Percentiles rank a stretch among this genome's conserved stretches.
These are phyloP conservation scores for Berkeleyomyces rouxiae DNA, from an alignment of 2,329 filamentous ascomycete species.

Conservation along the genomic window DNA sequence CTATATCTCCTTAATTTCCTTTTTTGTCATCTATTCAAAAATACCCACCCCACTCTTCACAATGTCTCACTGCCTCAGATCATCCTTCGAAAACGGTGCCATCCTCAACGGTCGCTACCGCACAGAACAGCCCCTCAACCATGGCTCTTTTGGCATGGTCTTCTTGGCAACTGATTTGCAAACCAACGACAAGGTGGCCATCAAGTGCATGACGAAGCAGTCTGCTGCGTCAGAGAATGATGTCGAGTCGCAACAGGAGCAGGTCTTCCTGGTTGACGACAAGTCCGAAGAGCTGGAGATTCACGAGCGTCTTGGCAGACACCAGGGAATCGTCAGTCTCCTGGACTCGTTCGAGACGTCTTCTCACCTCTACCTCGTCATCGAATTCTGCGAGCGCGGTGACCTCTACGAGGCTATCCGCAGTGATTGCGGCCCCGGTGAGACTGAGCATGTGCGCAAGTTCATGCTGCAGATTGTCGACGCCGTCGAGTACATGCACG, in stretches of 20 bases:
- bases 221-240: constrained; percentile 36
- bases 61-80: constrained; percentile 67
- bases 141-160: constrained; percentile 98
- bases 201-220: constrained; percentile 90
- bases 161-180: constrained; percentile 72
- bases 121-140: constrained; percentile 86
- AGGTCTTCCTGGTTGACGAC: constrained; percentile 59
- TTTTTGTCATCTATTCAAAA: constrained; percentile 7
- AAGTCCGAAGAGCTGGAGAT: constrained; percentile 65
- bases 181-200: constrained; percentile 68
- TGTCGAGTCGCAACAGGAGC: constrained; percentile 26
- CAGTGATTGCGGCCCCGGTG: constrained; percentile 67
- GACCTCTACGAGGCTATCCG: constrained; percentile 97
- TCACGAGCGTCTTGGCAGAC: constrained; percentile 60
- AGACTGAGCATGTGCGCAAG: constrained; percentile 90
- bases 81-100: constrained; percentile 62
- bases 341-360: constrained; percentile 84
- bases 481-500: constrained; percentile 79
- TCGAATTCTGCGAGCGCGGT: constrained; percentile 89
- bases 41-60: constrained; percentile 16
- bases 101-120: constrained; percentile 78
- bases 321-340: constrained; percentile 88
- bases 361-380: constrained; percentile 74
- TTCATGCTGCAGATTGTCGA: constrained; percentile 93
- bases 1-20: constrained; percentile 15